Base-by-base conservation (phyloP, 2,329 filamentous ascomycete genomes). In the Fonsecaea multimorphosa region DNA sequence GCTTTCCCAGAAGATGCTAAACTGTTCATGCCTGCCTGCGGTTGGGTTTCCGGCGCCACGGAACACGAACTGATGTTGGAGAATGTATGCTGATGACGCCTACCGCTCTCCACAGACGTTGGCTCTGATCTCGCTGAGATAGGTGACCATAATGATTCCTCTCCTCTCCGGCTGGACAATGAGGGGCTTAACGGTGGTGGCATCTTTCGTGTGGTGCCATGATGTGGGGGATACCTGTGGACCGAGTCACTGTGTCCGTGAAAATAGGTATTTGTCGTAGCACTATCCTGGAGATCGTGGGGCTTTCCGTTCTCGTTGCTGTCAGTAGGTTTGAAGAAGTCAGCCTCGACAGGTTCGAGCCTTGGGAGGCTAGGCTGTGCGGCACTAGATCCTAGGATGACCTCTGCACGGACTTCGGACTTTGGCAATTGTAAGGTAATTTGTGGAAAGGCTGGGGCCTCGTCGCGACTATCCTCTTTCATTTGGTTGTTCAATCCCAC, bases 261-360 rank as follows among this genome's bases (percentile, higher is more conserved):
- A 27, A 55, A 9, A 22, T 56, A 56, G 12, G 31, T 24, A 16
- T 54, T 55, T 12, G 5, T 29, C 27, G 12, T 32, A 22, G 36
- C 32, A 19, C 29, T 9, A n/a, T 61, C 29, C n/a, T n/a, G n/a
- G n/a, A n/a, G 27, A 27, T 60, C n/a, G 5, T 51, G 34, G 2
- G 22, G 14, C 24, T 55, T n/a, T 46, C 52, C 61, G 36, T 29
- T 22, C 24, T 59, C 19, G 52, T 53, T 52, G 49, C 22, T 27
- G 27, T 62, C 58, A n/a, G 54, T 34, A 11, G 38, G 46, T 32
- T 38, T n/a, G n/a, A 51, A 54, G 31, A 61, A 19, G 34, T 61
- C 49, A 16, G 58, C 27, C 14, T 59, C 36, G 14, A 12, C n/a
- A 46, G 12, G 56, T 38, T 14, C n/a, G 27, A 46, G 16, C 16